phyloP scores from a whole-genome alignment of 2,329 filamentous ascomycete genomes.

The Coniella vitis region DNA sequence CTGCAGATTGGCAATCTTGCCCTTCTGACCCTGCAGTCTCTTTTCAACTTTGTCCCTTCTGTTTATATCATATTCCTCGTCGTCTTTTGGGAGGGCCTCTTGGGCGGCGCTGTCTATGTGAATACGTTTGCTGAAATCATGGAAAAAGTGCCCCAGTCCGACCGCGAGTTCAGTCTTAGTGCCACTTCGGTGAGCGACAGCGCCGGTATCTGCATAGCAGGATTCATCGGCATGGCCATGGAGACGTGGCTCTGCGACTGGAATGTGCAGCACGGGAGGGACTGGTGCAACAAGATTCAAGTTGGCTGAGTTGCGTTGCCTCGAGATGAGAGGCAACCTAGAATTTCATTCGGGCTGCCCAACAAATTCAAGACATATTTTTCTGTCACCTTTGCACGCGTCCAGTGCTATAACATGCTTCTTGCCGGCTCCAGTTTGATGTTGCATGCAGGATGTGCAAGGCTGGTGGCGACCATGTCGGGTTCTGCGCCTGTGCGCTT shows the following conservation, averaged over 20 bases:
- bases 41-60: conserved; percentile 74
- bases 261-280: conserved; percentile 74
- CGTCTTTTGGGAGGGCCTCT: conserved; percentile 88
- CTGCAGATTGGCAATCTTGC: conserved; percentile 75
- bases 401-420: conserved; percentile 2
- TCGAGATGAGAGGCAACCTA: too few relatives aligned
- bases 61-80: conserved; percentile 82
- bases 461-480: conserved; percentile 7
- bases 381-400: not conserved
- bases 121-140: conserved; percentile 94
- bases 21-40: conserved; percentile 66
- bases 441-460: conserved; percentile 14
- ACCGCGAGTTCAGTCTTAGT: conserved; percentile 85
- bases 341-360: not conserved
- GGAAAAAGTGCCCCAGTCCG: conserved; percentile 67
- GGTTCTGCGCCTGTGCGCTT: conserved; percentile 1
- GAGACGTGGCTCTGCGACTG: conserved; percentile 77
- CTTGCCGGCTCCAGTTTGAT: conserved; percentile 10
- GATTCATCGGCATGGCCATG: conserved; percentile 73
- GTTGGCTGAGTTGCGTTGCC: conserved; percentile 23
- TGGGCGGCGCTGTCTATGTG: conserved; percentile 90
- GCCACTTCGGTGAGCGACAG: conserved; percentile 91
- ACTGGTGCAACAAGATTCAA: conserved; percentile 60
- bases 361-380: too few relatives aligned
- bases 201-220: conserved; percentile 81